Evolutionary conservation across 805 yeast species (phyloP).

Genomic region (Candida quercuum): DNA sequence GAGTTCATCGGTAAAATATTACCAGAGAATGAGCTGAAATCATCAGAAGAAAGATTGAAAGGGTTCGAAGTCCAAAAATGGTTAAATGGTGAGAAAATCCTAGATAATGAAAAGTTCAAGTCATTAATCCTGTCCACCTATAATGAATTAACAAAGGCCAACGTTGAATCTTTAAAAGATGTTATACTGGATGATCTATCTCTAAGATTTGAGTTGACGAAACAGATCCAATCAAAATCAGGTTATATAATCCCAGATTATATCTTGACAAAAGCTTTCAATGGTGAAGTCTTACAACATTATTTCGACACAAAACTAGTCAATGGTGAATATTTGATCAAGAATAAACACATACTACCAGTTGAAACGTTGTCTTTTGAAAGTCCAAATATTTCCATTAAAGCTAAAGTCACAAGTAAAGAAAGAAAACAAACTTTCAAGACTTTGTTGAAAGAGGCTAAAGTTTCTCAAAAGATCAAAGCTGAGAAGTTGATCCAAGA

Average conservation of each 20-base stretch:
- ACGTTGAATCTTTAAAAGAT: conserved; percentile 10
- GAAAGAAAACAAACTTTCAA: conserved; percentile 21
- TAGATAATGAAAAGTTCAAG: conserved; percentile 23
- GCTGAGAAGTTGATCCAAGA: conserved; percentile 18
- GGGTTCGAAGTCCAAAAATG: conserved; percentile 30
- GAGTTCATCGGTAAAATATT: conserved; percentile 22
- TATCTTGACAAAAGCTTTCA: conserved; percentile 25
- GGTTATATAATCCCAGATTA: conserved; percentile 35
- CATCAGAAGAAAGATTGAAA: conserved; percentile 14
- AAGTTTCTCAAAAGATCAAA: conserved; percentile 16
- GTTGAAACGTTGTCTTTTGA: conserved; percentile 13
- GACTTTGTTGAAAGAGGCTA: conserved; percentile 20
- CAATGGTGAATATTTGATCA: conserved; percentile 23
- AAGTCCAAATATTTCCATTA: conserved; percentile 20
- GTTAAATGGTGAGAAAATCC: conserved; percentile 24
- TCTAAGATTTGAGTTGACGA: conserved; percentile 31
- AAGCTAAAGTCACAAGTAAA: conserved; percentile 16
- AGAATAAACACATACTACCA: conserved; percentile 11
- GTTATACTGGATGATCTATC: conserved; percentile 22
- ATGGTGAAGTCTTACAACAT: conserved; percentile 24
- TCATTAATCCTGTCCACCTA: conserved; percentile 15
- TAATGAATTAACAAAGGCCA: conserved; percentile 9
- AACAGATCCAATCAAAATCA: conserved; percentile 28
- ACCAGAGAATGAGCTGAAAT: conserved; percentile 6
- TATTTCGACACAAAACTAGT: conserved; percentile 25